Base-by-base conservation (phyloP, 2,329 filamentous ascomycete genomes). In the Sphaerulina musiva region DNA sequence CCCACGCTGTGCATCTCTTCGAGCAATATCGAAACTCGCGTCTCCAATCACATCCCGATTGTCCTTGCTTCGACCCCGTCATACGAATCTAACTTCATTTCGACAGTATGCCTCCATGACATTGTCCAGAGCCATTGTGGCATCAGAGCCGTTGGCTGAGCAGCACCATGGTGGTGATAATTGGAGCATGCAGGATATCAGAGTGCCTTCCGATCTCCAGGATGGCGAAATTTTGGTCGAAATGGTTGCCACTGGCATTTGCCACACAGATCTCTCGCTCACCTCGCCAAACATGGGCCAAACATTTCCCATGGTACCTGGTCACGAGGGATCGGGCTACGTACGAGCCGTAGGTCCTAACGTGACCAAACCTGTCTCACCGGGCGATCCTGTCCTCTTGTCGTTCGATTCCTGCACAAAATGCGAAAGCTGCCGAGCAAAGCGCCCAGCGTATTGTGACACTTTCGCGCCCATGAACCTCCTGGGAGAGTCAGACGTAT, bases 261-360 rank as follows among this genome's bases (percentile, higher is more conserved):
- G 64, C 36, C 62, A 65, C 39, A 63, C 63, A 12, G 64, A 66
- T 44, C 26, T 63, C n/a, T 50, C 56, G 11, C 43, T 61, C 10
- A 64, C 63, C 6, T 44, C 39, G 31, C 54, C 56, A 12, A 31
- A 51, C 34, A 50, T 48, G 46, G 58, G 54, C 8, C 59, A 60
- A 48, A 58, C 57, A 11, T 65, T 64, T 45, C 59, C 61, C n/a
- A 60, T 63, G 20, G 57, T 59, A 11, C 52, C 62, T 23, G 63
- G 63, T 9, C 61, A 64, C 51, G 63, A 65, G 52, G 60, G 63
- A 14, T 61, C 75, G 0, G 76, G 77, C 1, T 72, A 76, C 39
- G 74, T 80, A 12, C 68, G 70, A 51, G 62, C 68, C 26, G 61
- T 75, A 31, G 75, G 74, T 1, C 63, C 64, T 1, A 65, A 65